Percentiles rank a stretch among this genome's conserved stretches.
Conservation (phyloP, 2,329 filamentous ascomycete genomes). For the Sphaerulina populicola region DNA sequence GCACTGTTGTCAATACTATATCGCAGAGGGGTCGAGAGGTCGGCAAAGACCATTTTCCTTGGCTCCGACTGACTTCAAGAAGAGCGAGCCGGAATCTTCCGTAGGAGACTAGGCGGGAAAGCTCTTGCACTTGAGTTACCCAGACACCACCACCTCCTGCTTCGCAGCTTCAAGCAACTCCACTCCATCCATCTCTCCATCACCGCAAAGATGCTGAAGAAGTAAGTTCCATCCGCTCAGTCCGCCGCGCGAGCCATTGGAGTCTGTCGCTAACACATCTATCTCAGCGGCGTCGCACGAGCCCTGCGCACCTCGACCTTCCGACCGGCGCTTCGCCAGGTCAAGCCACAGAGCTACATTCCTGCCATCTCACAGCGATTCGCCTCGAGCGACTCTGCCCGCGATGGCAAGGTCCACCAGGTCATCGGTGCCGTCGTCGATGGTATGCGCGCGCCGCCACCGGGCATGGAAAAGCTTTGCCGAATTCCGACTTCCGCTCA, state of each 20-base stretch:
- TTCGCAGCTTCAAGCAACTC: not conserved
- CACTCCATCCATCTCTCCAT: constrained; percentile 12
- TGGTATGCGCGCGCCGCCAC: constrained; percentile 53
- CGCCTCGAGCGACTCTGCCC: constrained; percentile 50
- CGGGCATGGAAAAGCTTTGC: constrained; percentile 18
- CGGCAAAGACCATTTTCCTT: too few relatives aligned
- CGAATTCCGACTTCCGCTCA: constrained; percentile 19
- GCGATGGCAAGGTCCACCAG: constrained; percentile 60
- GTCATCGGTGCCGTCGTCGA: constrained; percentile 99
- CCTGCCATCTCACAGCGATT: constrained; percentile 54
- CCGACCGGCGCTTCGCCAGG: constrained; percentile 49
- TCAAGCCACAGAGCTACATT: constrained; percentile 48
- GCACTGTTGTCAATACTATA: too few relatives aligned
- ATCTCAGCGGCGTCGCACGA: constrained; percentile 55
- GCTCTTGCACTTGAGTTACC: not conserved
- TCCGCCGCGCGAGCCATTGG: constrained; percentile 33
- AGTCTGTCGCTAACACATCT: constrained; percentile 26
- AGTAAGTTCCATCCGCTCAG: constrained; percentile 47
- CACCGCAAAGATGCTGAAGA: constrained; percentile 71
- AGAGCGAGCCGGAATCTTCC: not conserved
- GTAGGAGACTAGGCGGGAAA: not conserved
- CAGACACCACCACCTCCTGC: not conserved
- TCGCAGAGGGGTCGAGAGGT: too few relatives aligned
- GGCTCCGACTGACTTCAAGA: not conserved
- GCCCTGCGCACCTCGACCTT: constrained; percentile 54